These are phyloP conservation scores for Raffaelea deltoideospora DNA, from an alignment of 2,329 filamentous ascomycete genomes.

Conservation along the genomic window DNA sequence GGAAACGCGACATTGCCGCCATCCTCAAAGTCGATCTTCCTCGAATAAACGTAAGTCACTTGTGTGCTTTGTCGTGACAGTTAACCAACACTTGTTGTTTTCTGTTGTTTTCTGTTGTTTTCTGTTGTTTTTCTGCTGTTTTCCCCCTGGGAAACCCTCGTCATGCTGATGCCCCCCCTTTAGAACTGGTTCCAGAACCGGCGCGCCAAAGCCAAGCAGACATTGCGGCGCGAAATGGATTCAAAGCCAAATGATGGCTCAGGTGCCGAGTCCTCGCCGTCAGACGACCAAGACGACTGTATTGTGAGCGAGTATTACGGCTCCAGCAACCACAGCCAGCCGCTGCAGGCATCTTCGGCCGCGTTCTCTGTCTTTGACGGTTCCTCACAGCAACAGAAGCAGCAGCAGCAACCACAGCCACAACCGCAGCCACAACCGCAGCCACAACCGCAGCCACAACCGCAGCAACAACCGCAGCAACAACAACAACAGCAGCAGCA, in stretches of 20 bases:
- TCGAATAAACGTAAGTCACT: constrained; percentile 40
- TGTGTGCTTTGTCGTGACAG: too few relatives aligned
- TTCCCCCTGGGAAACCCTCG: not conserved
- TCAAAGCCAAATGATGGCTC: constrained; percentile 23
- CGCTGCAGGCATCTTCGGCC: constrained; percentile 21
- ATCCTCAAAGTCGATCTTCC: constrained; percentile 47
- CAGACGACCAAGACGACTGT: constrained; percentile 14
- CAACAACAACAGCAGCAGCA: constrained; percentile 1
- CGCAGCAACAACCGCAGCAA: too few relatives aligned
- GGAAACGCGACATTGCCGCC: constrained; percentile 46
- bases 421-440: too few relatives aligned
- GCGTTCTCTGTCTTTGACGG: constrained; percentile 15
- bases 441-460: too few relatives aligned
- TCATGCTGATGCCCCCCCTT: not conserved
- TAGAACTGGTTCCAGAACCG: constrained; percentile 59
- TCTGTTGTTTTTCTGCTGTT: constrained; percentile 6
- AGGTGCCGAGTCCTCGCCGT: constrained; percentile 19
- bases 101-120: constrained; percentile 4
- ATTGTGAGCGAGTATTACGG: constrained; percentile 18
- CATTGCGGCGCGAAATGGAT: constrained; percentile 36
- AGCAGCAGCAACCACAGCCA: too few relatives aligned
- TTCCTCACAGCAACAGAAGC: not conserved
- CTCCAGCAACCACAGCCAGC: constrained; percentile 16
- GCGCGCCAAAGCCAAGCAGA: constrained; percentile 49
- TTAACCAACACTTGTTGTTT: not conserved